These are phyloP conservation scores for Wallemia hederae DNA, from an alignment of 1,284 basidiomycete species.

Conservation along the genomic window DNA sequence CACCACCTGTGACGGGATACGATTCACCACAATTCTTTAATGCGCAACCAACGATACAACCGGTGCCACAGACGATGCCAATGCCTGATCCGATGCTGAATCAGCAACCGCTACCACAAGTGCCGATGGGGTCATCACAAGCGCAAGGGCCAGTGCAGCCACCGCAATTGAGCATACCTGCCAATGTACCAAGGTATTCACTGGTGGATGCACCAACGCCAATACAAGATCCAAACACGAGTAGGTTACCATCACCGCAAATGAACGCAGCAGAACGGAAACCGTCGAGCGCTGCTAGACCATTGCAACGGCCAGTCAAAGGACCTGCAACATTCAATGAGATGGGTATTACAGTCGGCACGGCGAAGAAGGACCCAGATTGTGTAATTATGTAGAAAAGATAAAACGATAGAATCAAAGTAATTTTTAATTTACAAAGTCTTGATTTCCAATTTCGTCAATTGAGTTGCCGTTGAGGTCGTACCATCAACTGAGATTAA, in stretches of 20 bases:
- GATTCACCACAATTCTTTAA: background rate
- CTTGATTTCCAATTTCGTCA: background rate
- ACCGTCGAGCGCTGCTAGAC: background rate
- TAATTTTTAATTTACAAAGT: background rate
- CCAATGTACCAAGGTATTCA: background rate
- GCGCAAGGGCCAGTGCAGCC: background rate
- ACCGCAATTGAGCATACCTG: background rate
- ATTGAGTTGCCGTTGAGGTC: too few relatives aligned
- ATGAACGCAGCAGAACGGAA: background rate
- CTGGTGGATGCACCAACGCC: background rate
- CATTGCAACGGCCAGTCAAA: background rate
- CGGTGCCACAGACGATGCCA: background rate
- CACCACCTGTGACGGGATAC: background rate
- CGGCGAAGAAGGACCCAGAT: slow-evolving; percentile 1
- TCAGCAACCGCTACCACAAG: background rate
- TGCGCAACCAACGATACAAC: background rate
- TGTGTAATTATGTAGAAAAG: background rate
- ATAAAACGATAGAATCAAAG: background rate
- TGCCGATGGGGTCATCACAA: too few relatives aligned
- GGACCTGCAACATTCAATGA: background rate
- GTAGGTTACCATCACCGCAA: background rate
- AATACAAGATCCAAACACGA: background rate
- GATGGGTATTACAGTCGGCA: background rate
- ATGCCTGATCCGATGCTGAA: background rate
- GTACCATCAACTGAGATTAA: too few relatives aligned